phyloP scores from a whole-genome alignment of 2,329 filamentous ascomycete species.

The Chalaropsis ovoidea region DNA sequence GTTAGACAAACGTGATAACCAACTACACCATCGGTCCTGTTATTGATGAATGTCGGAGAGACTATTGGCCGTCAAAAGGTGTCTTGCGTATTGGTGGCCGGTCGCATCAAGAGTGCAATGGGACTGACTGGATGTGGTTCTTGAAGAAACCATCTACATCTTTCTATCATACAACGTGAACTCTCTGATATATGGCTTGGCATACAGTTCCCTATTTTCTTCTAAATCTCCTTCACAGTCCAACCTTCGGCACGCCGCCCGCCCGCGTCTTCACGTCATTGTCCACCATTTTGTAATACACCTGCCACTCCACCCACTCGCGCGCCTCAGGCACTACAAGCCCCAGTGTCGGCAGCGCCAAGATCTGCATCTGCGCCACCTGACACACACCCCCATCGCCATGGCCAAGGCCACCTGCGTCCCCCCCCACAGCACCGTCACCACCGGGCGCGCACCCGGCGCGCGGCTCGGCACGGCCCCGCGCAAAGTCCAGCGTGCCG shows the following conservation, averaged over 20 bases:
- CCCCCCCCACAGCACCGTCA: background rate
- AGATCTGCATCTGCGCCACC: conserved; percentile 33
- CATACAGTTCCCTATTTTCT: no score
- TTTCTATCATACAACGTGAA: no score
- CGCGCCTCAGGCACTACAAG: conserved; percentile 40
- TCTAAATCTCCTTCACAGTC: background rate
- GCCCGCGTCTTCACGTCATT: conserved; percentile 31
- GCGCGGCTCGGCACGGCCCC: conserved; percentile 16
- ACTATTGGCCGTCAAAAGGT: background rate
- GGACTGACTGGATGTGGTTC: no score
- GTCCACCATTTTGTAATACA: conserved; percentile 44
- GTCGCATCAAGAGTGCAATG: no score
- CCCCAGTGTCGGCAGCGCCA: conserved; percentile 46
- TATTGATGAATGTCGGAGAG: background rate
- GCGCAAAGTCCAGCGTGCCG: conserved; percentile 9
- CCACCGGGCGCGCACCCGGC: conserved; percentile 4
- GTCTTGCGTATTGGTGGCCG: no score
- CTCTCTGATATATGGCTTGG: no score
- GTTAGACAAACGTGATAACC: conserved; percentile 23
- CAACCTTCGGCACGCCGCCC: background rate
- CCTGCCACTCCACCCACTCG: conserved; percentile 41
- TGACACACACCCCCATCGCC: background rate
- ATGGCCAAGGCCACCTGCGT: background rate
- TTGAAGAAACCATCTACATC: no score
- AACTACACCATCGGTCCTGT: conserved; percentile 20